Evolutionary conservation across 2,329 filamentous ascomycete species (phyloP), one percentile per base, ranked within the genome.

Genomic region (Sclerotinia glacialis): DNA sequence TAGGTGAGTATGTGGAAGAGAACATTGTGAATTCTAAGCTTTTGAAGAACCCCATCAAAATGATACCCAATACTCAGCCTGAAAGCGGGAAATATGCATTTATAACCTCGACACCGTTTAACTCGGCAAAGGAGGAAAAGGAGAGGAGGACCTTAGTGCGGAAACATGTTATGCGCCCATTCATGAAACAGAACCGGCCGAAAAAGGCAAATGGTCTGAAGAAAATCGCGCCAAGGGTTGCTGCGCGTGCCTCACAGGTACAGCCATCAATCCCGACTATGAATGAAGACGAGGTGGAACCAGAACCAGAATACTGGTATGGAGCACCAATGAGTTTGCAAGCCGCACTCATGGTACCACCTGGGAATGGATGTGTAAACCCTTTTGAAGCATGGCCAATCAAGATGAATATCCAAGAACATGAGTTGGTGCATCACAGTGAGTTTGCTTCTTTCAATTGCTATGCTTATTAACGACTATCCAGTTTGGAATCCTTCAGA

Each of bases 81-180:
- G 61, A 47, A 14, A 21, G 44, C 14, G 61, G 50, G 18, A 64
- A 47, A 37, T 64, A 55, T 34, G 21, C 37, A 37, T 64, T 64
- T 7, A 64, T 64, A 54, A 64, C 50, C 12, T 55, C 26, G 8
- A 64, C 61, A 2, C 50, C 61, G 11, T 18, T n/a, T 3, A 23
- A 7, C 8, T 64, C 50, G 7, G 61, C 50, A 47, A 55, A 31
- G 8, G 61, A 37, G 50, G 54, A 37, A 37, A 54, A 55, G 50
- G 50, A 64, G 26, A 55, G 50, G 3, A 44, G 26, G 8, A 64
- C 40, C 2, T 18, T 64, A 16, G 61, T 64, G 23, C 61, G 61
- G n/a, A 64, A 21, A 64, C 61, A 64, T 46, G 61, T 64, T 18
- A 64, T 64, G 61, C 61, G 61, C 7, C 50, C 37, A 31, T 64